Base-by-base conservation (phyloP, 345 rosid genomes). In the Salix udensis region DNA sequence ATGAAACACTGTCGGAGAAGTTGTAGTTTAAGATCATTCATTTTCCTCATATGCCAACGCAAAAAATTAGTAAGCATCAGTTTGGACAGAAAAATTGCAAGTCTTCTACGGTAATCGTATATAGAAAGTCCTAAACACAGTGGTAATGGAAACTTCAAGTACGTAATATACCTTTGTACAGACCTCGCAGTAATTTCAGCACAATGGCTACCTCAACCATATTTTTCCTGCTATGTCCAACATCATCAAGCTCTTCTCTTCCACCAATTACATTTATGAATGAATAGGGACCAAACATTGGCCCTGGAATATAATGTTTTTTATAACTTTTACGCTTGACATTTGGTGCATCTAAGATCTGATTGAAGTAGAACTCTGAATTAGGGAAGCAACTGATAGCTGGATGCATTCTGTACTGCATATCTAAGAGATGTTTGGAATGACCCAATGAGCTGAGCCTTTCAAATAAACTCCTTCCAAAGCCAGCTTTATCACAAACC, bases 241-340 rank as follows among this genome's bases (percentile, higher is more conserved):
- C 67, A 55, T 73, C 76, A 52, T 64, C 87, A 0, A 14, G 1
- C 34, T 86, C 76, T 67, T 89, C 93, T 71, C 82, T 53, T 67
- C 89, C 89, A 61, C 73, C 81, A 36, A 68, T 23, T 24, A 86
- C 71, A 79, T 89, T 84, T n/a, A 89, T 76, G 77, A 89, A 87
- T 2, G 92, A 79, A 68, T 82, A 88, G 26, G 88, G 85, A 19
- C 87, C 90, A 66, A 81, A 89, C 84, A 81, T 80, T 13, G 87
- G 79, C 64, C 86, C 78, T 1, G 70, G 87, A 40, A 89, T 77
- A 78, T 80, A 76, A 24, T 53, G 18, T 37, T 67, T 84, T 36
- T 75, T 74, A 65, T 85, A 83, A 61, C 75, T 70, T 50, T 19
- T 64, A 23, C n/a, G 0, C 52, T 11, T 18, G 13, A 75, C 78